Percentiles rank a stretch among this genome's conserved stretches.
Evolutionary conservation across 345 rosid genomes (phyloP).

Genomic region (Triadica sebifera): DNA sequence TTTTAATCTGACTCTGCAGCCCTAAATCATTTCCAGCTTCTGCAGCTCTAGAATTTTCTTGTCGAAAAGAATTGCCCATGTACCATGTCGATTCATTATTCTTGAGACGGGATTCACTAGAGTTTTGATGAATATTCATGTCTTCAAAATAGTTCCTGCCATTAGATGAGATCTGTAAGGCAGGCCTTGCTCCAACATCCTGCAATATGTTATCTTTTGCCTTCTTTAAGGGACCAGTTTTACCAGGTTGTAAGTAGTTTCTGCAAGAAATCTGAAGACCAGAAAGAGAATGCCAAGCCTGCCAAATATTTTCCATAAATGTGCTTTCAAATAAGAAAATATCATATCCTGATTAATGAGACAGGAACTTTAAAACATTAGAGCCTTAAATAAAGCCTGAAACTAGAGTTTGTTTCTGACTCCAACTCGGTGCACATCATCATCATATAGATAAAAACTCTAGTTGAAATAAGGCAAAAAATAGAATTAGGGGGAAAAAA

Average conservation of each 20-base stretch:
- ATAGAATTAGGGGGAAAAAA: not conserved
- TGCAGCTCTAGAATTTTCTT: slow-evolving; percentile 21
- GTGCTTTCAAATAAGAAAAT: slow-evolving; percentile 6
- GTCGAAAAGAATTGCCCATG: slow-evolving; percentile 30
- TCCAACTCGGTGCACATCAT: not conserved
- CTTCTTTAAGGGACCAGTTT: slow-evolving; percentile 48
- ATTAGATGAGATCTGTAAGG: slow-evolving; percentile 31
- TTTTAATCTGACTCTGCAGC: slow-evolving; percentile 28
- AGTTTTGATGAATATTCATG: slow-evolving; percentile 28
- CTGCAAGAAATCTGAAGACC: slow-evolving; percentile 53
- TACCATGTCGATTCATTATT: slow-evolving; percentile 32
- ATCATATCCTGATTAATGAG: slow-evolving; percentile 5
- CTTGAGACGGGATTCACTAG: slow-evolving; percentile 22
- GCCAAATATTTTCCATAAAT: slow-evolving; percentile 31
- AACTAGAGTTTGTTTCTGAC: not conserved
- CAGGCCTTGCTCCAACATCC: slow-evolving; percentile 40
- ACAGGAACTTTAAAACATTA: not conserved
- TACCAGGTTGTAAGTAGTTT: slow-evolving; percentile 68
- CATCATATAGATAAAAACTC: not conserved
- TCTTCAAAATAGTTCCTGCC: slow-evolving; percentile 26
- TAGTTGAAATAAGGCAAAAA: not conserved
- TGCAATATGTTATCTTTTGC: slow-evolving; percentile 27
- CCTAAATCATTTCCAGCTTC: slow-evolving; percentile 33
- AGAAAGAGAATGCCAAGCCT: slow-evolving; percentile 93
- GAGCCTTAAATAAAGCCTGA: not conserved